phyloP scores from a whole-genome alignment of 495 filamentous ascomycete species.

The Podospora didyma region DNA sequence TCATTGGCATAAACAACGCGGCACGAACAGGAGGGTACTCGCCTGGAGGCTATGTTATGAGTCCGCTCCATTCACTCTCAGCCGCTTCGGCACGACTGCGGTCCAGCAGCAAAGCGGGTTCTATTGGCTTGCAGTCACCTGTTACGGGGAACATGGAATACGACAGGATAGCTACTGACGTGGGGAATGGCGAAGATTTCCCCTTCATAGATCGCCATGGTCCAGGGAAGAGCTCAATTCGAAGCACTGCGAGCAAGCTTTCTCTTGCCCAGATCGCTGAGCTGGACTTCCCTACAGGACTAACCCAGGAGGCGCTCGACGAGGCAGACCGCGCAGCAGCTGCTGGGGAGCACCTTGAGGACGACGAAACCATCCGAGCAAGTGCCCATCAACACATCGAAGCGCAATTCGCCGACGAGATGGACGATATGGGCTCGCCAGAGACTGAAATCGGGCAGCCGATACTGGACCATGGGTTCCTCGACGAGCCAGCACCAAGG shows the following conservation, averaged over 20 bases:
- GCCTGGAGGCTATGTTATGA: slow-evolving; percentile 60
- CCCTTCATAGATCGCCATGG: slow-evolving; percentile 38
- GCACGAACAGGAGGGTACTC: slow-evolving; percentile 71
- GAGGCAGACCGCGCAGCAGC: slow-evolving; percentile 36
- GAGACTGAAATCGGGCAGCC: slow-evolving; percentile 12
- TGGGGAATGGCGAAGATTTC: slow-evolving; percentile 30
- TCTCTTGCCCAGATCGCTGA: slow-evolving; percentile 45
- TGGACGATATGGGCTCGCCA: slow-evolving; percentile 13
- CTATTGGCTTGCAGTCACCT: slow-evolving; percentile 20
- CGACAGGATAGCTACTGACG: slow-evolving; percentile 13
- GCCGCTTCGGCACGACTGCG: slow-evolving; percentile 52
- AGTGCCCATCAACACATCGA: slow-evolving; percentile 31
- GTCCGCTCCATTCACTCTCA: slow-evolving; percentile 58
- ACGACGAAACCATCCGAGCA: slow-evolving; percentile 30
- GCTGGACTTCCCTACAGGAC: slow-evolving; percentile 35
- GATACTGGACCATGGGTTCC: slow-evolving; percentile 9
- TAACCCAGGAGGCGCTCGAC: slow-evolving; percentile 43
- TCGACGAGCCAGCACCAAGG: slow-evolving; percentile 14
- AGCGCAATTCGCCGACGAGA: slow-evolving; percentile 19
- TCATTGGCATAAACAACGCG: slow-evolving; percentile 61
- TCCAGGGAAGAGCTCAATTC: slow-evolving; percentile 42
- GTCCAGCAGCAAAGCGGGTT: slow-evolving; percentile 51
- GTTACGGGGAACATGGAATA: slow-evolving; percentile 5
- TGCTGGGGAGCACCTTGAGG: slow-evolving; percentile 21
- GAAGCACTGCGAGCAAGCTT: slow-evolving; percentile 39